Evolutionary conservation across 2,329 filamentous ascomycete species (phyloP), one percentile per base, ranked within the genome.

Genomic region (Fusarium sarcochroum): DNA sequence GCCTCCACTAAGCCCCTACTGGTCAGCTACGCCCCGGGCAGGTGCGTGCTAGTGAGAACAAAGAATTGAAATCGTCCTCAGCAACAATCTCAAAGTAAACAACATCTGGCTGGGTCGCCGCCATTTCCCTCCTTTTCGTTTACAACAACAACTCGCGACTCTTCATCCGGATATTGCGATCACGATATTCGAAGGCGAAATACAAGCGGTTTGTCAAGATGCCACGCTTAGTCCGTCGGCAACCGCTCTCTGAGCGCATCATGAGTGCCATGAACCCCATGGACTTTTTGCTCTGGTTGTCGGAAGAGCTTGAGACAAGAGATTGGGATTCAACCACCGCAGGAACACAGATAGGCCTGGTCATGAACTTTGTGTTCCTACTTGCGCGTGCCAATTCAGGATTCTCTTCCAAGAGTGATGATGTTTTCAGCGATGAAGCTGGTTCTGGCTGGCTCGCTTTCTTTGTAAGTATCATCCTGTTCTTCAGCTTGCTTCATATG

Each of bases 251-350:
- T 30, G 91, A 98, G 85, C 93, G 95, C 78, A 86, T 98, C 78
- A 89, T 89, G 77, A 86, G 92, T 58, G 89, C 89, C 78, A 83
- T 98, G 61, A 95, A 98, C 76, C 93, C 93, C 5, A 91, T 92
- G 82, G 96, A 99, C 80, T 92, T 95, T 75, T 82, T 96, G 54
- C 88, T 99, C 18, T 97, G 93, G 92, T 80, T 97, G 3, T 97
- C 93, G 0, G 95, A 98, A 78, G 93, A 97, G 80, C 87, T 99
- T 63, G 94, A 98, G 77, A 93, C 93, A 27, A 90, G 91, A 76
- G 93, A 97, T 73, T 97, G 94, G 90, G 93, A 98, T 72, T 93
- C 95, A 20, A 91, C 92, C 70, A 82, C 89, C 35, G 91, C 93
- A 78, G 92, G 93, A 25, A 87, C 89, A 7, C 90, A 93, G 51